Percentiles rank a stretch among this genome's conserved stretches.
phyloP scores from a whole-genome alignment of 306 rosid genomes.

The Hippophae gyantsensis region DNA sequence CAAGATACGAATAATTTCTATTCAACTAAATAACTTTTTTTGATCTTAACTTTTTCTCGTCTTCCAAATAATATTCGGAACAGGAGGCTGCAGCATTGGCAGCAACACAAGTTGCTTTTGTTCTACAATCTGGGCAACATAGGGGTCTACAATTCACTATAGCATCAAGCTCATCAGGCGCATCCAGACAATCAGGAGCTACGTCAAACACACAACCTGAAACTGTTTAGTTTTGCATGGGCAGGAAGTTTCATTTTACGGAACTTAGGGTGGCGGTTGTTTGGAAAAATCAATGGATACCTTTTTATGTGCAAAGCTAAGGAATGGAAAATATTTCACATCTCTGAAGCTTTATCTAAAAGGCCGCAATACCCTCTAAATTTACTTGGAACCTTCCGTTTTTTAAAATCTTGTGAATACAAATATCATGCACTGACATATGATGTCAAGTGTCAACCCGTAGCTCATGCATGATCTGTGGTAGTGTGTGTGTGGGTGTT shows the following conservation, averaged over 20 bases:
- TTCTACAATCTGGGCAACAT: slow-evolving; percentile 78
- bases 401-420: too few relatives aligned
- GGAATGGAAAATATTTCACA: not conserved
- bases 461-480: too few relatives aligned
- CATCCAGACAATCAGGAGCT: slow-evolving; percentile 13
- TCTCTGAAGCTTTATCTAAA: too few relatives aligned
- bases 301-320: not conserved
- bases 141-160: slow-evolving; percentile 75
- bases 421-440: too few relatives aligned
- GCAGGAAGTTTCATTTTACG: slow-evolving; percentile 4
- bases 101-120: slow-evolving; percentile 98
- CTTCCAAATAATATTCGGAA: slow-evolving; percentile 9
- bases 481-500: too few relatives aligned
- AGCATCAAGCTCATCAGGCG: slow-evolving; percentile 61
- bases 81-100: slow-evolving; percentile 98
- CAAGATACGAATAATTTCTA: too few relatives aligned
- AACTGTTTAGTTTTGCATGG: slow-evolving; percentile 31
- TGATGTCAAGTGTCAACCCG: too few relatives aligned
- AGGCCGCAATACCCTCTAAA: too few relatives aligned
- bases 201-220: slow-evolving; percentile 43
- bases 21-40: not conserved
- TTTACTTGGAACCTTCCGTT: too few relatives aligned
- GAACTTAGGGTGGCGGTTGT: slow-evolving; percentile 2
- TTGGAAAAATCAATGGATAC: slow-evolving; percentile 13
- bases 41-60: not conserved